A percentile compares a stretch with the other conserved stretches of the same genome.
Conservation (phyloP, 208 protist species). For the Acanthamoeba royreba region DNA sequence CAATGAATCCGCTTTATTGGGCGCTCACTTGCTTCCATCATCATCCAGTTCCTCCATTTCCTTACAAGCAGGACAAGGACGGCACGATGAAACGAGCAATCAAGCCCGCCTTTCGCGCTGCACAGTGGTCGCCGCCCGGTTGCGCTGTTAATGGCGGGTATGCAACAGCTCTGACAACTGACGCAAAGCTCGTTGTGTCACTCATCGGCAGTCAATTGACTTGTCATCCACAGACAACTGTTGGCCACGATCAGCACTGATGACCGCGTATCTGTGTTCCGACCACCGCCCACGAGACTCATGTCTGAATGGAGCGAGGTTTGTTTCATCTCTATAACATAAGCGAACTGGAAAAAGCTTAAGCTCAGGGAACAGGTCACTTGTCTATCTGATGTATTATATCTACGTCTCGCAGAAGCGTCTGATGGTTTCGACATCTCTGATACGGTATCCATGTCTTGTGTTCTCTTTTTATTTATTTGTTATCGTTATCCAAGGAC, state of each 20-base stretch:
- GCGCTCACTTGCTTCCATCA: too few species aligned
- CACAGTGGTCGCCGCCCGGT: neutral
- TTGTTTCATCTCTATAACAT: too few species aligned
- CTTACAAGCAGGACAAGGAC: neutral
- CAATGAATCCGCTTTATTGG: too few species aligned
- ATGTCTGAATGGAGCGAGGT: neutral
- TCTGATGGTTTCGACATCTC: too few species aligned
- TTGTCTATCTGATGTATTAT: too few species aligned
- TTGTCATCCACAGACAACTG: neutral
- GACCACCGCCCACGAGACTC: neutral
- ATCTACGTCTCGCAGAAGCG: too few species aligned
- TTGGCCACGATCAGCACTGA: neutral
- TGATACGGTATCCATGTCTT: too few species aligned
- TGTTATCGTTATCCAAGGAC: neutral
- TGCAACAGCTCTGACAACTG: neutral
- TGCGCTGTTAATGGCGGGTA: neutral
- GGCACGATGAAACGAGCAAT: neutral
- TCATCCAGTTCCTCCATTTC: neutral
- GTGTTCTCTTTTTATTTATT: neutral
- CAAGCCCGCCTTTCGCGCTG: slow-evolving; percentile 16
- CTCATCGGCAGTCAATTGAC: neutral
- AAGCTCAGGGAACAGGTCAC: too few species aligned
- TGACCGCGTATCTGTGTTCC: neutral
- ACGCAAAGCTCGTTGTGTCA: neutral
- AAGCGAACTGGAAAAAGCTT: too few species aligned